These are phyloP conservation scores for Monosporascus sp. DNA, from an alignment of 2,329 filamentous ascomycete species.

Conservation along the genomic window DNA sequence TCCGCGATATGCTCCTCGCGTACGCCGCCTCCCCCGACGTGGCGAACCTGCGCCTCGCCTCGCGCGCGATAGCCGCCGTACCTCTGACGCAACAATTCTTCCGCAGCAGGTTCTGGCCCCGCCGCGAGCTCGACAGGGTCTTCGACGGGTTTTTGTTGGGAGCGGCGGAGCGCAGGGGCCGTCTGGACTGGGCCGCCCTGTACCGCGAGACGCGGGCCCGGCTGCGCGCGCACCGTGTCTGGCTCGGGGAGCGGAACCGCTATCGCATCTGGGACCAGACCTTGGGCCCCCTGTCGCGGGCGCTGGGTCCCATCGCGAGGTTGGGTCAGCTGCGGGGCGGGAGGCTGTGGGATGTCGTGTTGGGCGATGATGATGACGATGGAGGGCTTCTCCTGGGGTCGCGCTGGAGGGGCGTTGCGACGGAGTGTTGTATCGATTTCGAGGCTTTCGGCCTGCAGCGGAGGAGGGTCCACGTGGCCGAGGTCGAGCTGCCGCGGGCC, in stretches of 20 bases:
- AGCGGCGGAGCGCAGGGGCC: slow-evolving; percentile 3
- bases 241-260: slow-evolving; percentile 18
- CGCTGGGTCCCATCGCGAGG: slow-evolving; percentile 10
- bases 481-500: slow-evolving; percentile 12
- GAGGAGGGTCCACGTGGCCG: slow-evolving; percentile 6
- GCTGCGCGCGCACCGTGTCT: slow-evolving; percentile 9
- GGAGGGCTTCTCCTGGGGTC: not conserved
- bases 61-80: slow-evolving; percentile 13
- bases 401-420: slow-evolving; percentile 10
- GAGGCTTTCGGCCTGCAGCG: slow-evolving; percentile 10
- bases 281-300: slow-evolving; percentile 11
- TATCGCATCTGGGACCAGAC: slow-evolving; percentile 20
- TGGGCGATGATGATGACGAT: not conserved
- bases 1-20: slow-evolving; percentile 18
- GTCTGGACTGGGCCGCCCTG: slow-evolving; percentile 14
- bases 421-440: slow-evolving; percentile 3
- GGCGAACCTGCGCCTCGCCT: slow-evolving; percentile 15
- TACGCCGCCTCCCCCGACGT: slow-evolving; percentile 11
- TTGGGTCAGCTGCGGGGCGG: slow-evolving; percentile 11
- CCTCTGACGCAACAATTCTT: slow-evolving; percentile 19
- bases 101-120: slow-evolving; percentile 19
- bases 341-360: slow-evolving; percentile 3
- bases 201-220: slow-evolving; percentile 12
- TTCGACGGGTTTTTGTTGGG: slow-evolving; percentile 19
- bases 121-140: slow-evolving; percentile 14